phyloP scores from a whole-genome alignment of 768 basidiomycete genomes.

The Daedalea quercina region DNA sequence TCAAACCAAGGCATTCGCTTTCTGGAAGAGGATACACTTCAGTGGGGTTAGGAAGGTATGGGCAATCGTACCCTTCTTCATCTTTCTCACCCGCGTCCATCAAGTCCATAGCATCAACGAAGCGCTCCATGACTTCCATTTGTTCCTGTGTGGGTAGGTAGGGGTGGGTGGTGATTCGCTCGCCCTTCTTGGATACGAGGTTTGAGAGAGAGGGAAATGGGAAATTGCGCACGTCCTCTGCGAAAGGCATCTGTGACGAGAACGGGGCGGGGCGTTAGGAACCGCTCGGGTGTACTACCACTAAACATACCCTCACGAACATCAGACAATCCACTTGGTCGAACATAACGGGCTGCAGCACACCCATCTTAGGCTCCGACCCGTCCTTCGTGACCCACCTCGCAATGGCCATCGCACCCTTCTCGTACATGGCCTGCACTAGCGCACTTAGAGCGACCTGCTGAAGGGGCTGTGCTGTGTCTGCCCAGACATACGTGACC shows the following conservation, averaged over 20 bases:
- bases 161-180: conserved; percentile 66
- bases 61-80: conserved; percentile 55
- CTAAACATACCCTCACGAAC: conserved; percentile 64
- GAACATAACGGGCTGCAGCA: conserved; percentile 57
- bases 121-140: conserved; percentile 73
- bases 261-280: not conserved
- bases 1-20: conserved; percentile 70
- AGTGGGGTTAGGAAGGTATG: not conserved
- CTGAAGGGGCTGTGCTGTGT: conserved; percentile 53
- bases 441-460: conserved; percentile 87
- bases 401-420: conserved; percentile 67
- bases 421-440: conserved; percentile 69
- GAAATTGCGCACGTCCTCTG: conserved; percentile 87
- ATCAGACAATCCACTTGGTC: conserved; percentile 72
- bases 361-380: conserved; percentile 80
- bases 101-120: conserved; percentile 88
- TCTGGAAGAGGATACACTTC: conserved; percentile 29
- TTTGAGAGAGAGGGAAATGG: conserved; percentile 76
- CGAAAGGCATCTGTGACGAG: conserved; percentile 81
- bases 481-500: conserved; percentile 80
- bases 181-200: conserved; percentile 71
- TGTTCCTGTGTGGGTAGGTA: conserved; percentile 78
- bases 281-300: not conserved
- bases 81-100: conserved; percentile 69
- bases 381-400: conserved; percentile 74